Evolutionary conservation across 2,329 filamentous ascomycete genomes (phyloP), one percentile per base, ranked within the genome.

Genomic region (Fusarium oxysporum): DNA sequence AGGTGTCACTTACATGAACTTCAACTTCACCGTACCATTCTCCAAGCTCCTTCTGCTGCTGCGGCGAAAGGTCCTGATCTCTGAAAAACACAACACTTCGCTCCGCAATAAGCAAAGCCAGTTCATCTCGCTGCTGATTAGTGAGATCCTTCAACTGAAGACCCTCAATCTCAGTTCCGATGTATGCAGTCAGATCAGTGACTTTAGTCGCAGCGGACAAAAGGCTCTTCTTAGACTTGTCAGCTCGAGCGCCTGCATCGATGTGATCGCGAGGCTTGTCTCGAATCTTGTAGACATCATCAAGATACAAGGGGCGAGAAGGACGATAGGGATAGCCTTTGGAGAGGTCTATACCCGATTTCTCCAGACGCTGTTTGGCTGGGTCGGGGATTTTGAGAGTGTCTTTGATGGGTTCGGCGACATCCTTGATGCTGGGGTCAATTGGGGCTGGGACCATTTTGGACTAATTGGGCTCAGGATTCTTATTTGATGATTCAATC

Each of bases 291-390:
- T 89, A 89, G 6, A 91, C 90, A 72, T 94, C 92, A 63, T 94
- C 89, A 0, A 93, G 83, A 73, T 90, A 94, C 2, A 93, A 82
- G 1, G 92, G 92, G 53, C 86, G 86, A 1, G 89, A 87, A 3
- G 92, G 92, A 0, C 91, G 88, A 75, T 93, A 93, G 0, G 92
- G 92, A 72, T 94, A 94, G 1, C 92, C 92, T 2, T 89, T 82
- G 2, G 90, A 92, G 5, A 94, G 84, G 77, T 94, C 91, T 59
- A 94, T 87, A 3, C 90, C 91, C 0, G 90, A 91, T 69, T 92
- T 93, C 73, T 90, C 88, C 1, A 94, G 84, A 8, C 92, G 86
- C 54, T 85, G 82, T 3, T 86, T 85, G 3, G 91, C 83, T 3
- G 87, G 75, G 14, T 85, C 85, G 6, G 92, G 92, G 11, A 94